Base-by-base conservation (phyloP, 352 stramenopile genomes). In the Pythium aquatile region DNA sequence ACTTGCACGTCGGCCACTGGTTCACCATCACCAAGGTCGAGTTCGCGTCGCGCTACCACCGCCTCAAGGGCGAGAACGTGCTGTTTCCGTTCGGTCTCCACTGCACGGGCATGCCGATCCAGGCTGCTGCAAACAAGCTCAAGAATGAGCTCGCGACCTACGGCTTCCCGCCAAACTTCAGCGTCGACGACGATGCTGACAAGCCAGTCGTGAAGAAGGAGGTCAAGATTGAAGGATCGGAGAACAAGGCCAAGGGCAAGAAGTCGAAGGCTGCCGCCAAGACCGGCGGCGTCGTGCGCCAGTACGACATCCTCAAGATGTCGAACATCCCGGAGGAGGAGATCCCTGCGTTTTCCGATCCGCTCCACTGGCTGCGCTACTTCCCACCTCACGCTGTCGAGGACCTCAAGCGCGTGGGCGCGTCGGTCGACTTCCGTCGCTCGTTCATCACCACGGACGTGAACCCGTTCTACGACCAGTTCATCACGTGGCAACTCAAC, bases 51-150 rank as follows among this genome's bases (percentile, higher is more conserved):
- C 87, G 87, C 63, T 98, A 93, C 81, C 96, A 99, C 75, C 90
- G 96, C 47, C 88, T 99, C 55, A 96, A 98, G 79, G 98, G 97
- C 48, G 97, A 99, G 74, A 99, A 99, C 82, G 97, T 98, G 39
- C 77, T 99, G 52, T 99, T 99, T 74, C 98, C 97, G 51, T 99
- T 99, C 84, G 96, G 85, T 8, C 98, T 99, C 68, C 98, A 99
- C 83, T 99, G 97, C 84, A 99, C 98, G 20, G 98, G 98, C 60
- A 99, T 99, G 97, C 98, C 98, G 26, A 99, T 99, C 79, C 97
- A 99, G 84, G 96, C 93, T 3, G 97, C 98, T 13, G 98, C 98
- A 24, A 99, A 99, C 84, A 99, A 99, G 83, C 88, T 99, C 58
- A 99, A 98, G 84, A 82, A 83, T 26, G 98, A 99, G 85, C 94